Base-by-base conservation (phyloP, 352 stramenopile species). In the Sclerospora graminicola region DNA sequence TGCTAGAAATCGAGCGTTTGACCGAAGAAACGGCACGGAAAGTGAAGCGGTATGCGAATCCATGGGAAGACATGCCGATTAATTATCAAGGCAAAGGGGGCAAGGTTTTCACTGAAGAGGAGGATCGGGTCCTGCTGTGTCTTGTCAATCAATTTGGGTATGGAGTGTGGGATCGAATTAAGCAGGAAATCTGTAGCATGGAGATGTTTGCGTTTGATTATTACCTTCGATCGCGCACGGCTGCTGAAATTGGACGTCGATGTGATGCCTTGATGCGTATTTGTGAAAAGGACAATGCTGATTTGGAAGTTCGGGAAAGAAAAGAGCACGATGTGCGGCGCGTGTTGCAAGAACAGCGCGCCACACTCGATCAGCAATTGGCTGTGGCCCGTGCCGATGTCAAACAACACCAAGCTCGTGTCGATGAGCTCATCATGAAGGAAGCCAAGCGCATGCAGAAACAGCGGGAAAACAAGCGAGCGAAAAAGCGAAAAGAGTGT, bases 91-190 rank as follows among this genome's bases (percentile, higher is more conserved):
- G 81, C n/a, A 93, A 93, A 51, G 79, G 76, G n/a, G 81, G 78
- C 37, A 93, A 95, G 51, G 78, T 89, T 5, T 98, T 96, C 41
- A 97, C 92, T 7, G 91, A 98, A 66, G 95, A 99, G 47, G 95
- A 99, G 65, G 96, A 99, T 65, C 87, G 91, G 20, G 97, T 98
- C 39, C 58, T 99, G 45, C 47, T 99, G 9, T 98, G 85, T 31
- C 93, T 98, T 49, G 96, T 99, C 56, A 88, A 98, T 60, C 76
- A 93, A 43, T 97, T 98, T 60, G 96, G 95, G 2, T 99, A 98
- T 53, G 95, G 95, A 27, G 86, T 89, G 18, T 98, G 94, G 71
- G 95, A 98, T 54, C 81, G 89, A 34, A 98, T 99, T 57, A 95
- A 97, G 42, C 82, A 96, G 33, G 93, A 98, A 63, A 98, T 99